Evolutionary conservation across 441 rosid genomes (phyloP).

Genomic region (Syzygium syzygioides): DNA sequence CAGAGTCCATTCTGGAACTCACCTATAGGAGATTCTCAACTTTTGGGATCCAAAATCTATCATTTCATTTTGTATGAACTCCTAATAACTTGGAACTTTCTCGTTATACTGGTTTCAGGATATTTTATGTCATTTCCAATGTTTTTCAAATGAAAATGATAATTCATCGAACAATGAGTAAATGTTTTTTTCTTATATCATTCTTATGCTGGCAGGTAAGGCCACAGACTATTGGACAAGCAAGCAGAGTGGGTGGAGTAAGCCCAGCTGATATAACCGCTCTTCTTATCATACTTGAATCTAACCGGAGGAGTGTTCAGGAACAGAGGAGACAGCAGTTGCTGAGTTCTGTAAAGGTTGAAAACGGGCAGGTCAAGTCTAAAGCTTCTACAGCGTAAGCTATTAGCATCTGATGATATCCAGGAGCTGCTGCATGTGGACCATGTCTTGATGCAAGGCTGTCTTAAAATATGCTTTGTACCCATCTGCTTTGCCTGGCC

Average conservation of each 20-base stretch:
- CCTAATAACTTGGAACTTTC: background rate
- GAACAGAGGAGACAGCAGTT: constrained; percentile 50
- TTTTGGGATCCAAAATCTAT: background rate
- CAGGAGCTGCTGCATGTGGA: background rate
- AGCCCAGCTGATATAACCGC: constrained; percentile 96
- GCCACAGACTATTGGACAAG: constrained; percentile 91
- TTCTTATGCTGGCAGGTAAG: constrained; percentile 47
- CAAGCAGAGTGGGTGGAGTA: constrained; percentile 94
- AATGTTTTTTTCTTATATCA: background rate
- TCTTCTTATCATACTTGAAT: constrained; percentile 74
- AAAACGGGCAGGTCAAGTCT: constrained; percentile 13
- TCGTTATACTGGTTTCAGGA: background rate
- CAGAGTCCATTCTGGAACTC: background rate
- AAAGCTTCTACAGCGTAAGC: constrained; percentile 21
- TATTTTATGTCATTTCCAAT: background rate
- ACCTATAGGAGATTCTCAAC: background rate
- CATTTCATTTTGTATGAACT: background rate
- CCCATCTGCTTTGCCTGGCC: background rate
- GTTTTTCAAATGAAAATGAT: background rate
- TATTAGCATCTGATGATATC: constrained; percentile 18
- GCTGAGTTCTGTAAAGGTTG: constrained; percentile 30
- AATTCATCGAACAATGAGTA: background rate
- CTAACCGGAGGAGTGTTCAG: constrained; percentile 56
- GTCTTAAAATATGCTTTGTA: background rate
- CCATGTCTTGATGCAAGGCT: background rate